Evolutionary conservation across 345 rosid species (phyloP), one percentile per base, ranked within the genome.

Genomic region (Hypericum perforatum): DNA sequence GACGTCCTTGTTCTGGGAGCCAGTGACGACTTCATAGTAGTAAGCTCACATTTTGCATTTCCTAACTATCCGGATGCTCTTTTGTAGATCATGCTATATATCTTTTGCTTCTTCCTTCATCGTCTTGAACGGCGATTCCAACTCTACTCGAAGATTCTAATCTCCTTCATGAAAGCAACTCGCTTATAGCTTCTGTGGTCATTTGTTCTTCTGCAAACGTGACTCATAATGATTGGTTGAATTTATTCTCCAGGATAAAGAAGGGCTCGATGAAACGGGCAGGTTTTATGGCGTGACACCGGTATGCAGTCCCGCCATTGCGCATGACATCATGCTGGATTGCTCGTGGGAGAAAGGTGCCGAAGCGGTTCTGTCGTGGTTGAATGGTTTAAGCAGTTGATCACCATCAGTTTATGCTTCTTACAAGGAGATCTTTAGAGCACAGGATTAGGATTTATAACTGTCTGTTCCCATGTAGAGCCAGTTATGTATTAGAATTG

Each of bases 291-390:
- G 78, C 0, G 86, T 76, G 9, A 43, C 74, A 6, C 86, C 91
- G 3, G 65, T 82, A 57, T 74, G 80, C 41, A 39, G 86, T 16
- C 77, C 80, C 73, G 86, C 85, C 52, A 77, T 90, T 62, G 95
- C 91, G 43, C 95, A 90, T 58, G 94, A 86, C 70, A 70, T 90
- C 84, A 90, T 86, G 97, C 65, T 90, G 49, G 94, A 86, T 61
- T 77, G 82, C 73, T 78, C 74, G 3, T 84, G 95, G 97, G 85
- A 77, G 41, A 75, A 71, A 75, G 86, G 91, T 32, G 91, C 89
- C 5, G 54, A 62, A 43, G 69, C 58, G 45, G 52, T 90, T 58
- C 63, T 74, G 9, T 43, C 73, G 45, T 86, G 88, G 97, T 58
- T 84, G n/a, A 72, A 70, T 60, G 71, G 53, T 54, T 69, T 66